Conservation (phyloP, 2,329 filamentous ascomycete species). For the Didymella sp. region DNA sequence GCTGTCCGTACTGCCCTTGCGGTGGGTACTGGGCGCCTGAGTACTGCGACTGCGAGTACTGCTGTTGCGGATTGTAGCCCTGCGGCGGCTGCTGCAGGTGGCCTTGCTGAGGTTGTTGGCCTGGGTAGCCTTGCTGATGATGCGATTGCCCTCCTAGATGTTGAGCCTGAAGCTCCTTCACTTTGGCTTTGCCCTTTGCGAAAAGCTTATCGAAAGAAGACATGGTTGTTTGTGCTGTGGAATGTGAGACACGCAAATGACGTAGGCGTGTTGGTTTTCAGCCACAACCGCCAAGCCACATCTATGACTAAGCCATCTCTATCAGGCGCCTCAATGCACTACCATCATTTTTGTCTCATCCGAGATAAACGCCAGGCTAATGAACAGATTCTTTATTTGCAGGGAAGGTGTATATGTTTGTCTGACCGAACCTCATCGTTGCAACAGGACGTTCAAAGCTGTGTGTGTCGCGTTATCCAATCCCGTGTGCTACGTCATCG, state of each 20-base stretch:
- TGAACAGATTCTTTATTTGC: no score
- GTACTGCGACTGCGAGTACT: conserved; percentile 27
- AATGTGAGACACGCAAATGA: conserved; percentile 11
- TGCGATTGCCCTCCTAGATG: conserved; percentile 32
- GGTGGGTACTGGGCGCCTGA: conserved; percentile 31
- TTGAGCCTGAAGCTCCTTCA: conserved; percentile 41
- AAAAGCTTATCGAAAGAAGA: conserved; percentile 45
- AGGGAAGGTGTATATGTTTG: no score
- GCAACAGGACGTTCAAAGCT: not conserved
- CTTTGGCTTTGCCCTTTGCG: conserved; percentile 48
- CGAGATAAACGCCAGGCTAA: no score
- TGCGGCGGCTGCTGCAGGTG: conserved; percentile 28
- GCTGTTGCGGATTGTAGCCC: conserved; percentile 24
- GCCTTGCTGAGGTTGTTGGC: conserved; percentile 28
- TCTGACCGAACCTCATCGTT: no score
- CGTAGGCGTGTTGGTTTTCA: conserved; percentile 7
- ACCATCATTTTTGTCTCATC: no score
- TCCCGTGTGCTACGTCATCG: conserved; percentile 31
- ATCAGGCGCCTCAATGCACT: no score
- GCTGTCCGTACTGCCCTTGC: conserved; percentile 22
- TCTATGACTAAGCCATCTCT: conserved; percentile 11
- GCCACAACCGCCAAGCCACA: conserved; percentile 13
- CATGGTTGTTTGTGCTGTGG: conserved; percentile 28
- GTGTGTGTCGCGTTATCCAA: not conserved
- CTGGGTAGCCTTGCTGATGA: conserved; percentile 31